These are phyloP conservation scores for Corylus heterophylla DNA, from an alignment of 306 rosid genomes.

Conservation along the genomic window DNA sequence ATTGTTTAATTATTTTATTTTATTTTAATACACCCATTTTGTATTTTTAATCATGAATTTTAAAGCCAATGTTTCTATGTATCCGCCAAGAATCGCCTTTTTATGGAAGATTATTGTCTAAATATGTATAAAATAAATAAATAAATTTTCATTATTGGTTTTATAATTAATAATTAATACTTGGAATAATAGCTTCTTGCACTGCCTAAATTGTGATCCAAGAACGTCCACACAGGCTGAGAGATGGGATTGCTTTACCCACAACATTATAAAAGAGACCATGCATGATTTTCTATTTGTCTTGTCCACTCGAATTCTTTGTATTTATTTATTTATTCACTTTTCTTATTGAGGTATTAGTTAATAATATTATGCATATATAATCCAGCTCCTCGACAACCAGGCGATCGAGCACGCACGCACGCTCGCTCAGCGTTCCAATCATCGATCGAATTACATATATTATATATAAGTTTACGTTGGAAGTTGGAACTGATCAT, in stretches of 20 bases:
- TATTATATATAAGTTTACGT: background rate
- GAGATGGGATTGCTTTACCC: slow-evolving; percentile 16
- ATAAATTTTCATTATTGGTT: slow-evolving; percentile 15
- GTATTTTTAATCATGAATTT: slow-evolving; percentile 7
- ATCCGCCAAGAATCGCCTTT: slow-evolving; percentile 50
- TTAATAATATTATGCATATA: background rate
- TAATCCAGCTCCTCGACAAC: slow-evolving; percentile 38
- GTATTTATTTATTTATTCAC: background rate
- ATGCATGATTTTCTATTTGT: slow-evolving; percentile 15
- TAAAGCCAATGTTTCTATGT: background rate
- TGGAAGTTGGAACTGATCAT: slow-evolving; percentile 31
- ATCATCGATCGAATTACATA: background rate
- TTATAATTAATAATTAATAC: background rate
- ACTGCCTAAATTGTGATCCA: slow-evolving; percentile 48
- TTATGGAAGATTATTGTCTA: slow-evolving; percentile 16
- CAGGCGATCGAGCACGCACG: background rate
- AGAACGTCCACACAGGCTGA: slow-evolving; percentile 46
- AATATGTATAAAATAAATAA: too few species aligned
- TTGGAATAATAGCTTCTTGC: slow-evolving; percentile 20
- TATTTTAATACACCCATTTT: slow-evolving; percentile 2
- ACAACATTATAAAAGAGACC: slow-evolving; percentile 11
- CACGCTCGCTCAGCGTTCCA: background rate
- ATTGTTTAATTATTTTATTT: too few species aligned
- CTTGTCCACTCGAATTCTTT: background rate
- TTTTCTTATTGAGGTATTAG: background rate